phyloP scores from a whole-genome alignment of 331 rosid genomes.

The Arachis monticola region DNA sequence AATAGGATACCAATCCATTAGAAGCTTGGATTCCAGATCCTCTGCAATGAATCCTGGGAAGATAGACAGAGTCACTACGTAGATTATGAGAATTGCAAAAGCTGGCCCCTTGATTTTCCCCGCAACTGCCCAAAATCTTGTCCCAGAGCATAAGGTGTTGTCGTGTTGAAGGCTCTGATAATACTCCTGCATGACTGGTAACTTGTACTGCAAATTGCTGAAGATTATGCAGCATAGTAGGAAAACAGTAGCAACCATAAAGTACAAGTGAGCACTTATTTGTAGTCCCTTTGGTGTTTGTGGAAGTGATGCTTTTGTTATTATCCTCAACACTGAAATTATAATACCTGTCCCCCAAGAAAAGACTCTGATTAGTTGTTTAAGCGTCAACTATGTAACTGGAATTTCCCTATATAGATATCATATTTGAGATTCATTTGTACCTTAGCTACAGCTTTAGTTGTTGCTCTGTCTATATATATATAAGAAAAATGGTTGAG shows the following conservation, averaged over 20 bases:
- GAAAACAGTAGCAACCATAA: constrained; percentile 65
- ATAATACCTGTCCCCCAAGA: constrained; percentile 64
- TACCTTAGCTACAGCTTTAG: neutral
- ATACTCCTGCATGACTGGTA: constrained; percentile 75
- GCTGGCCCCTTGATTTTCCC: constrained; percentile 64
- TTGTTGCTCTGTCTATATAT: neutral
- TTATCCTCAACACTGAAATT: constrained; percentile 76
- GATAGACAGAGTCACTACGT: constrained; percentile 81
- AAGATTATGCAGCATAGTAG: constrained; percentile 76
- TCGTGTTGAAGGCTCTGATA: constrained; percentile 47
- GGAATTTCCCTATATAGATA: neutral
- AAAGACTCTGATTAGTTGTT: constrained; percentile 16
- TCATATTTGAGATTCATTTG: constrained; percentile 8
- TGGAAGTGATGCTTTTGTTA: constrained; percentile 85
- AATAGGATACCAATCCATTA: constrained; percentile 92
- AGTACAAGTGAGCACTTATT: constrained; percentile 83
- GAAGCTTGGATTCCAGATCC: constrained; percentile 68
- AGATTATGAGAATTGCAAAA: constrained; percentile 71
- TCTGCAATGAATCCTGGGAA: constrained; percentile 92
- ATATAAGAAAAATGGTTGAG: neutral
- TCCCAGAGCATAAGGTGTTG: constrained; percentile 47
- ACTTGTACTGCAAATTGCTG: constrained; percentile 72
- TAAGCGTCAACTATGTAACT: neutral
- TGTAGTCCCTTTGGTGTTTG: constrained; percentile 77
- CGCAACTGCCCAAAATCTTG: constrained; percentile 62